Base-by-base conservation (phyloP, 768 basidiomycete species). In the Tylopilus balloui region DNA sequence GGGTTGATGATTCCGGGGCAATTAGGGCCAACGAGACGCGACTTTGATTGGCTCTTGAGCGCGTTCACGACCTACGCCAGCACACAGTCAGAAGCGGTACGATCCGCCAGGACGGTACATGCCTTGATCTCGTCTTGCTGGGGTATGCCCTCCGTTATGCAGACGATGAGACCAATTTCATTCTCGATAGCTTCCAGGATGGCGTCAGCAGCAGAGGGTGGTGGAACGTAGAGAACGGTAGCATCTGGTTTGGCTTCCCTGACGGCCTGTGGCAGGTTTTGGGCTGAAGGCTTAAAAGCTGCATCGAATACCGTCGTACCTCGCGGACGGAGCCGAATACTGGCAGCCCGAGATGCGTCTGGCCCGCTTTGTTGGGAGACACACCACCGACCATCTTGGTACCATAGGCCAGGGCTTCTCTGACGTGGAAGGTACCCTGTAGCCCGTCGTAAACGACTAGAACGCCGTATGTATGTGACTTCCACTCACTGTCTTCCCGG, bases 181-280 rank as follows among this genome's bases (percentile, higher is more conserved):
- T 90, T 91, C 69, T 98, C 96, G 61, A 99, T 97, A 29, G 96
- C 96, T 70, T 99, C 96, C 47, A 99, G 84, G 68, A 99, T 97
- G 35, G 96, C 96, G 56, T 95, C 94, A 24, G 92, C 96, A 17
- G 95, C 95, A 42, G 78, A 78, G 4, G 94, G 91, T n/a, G 96
- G 96, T 5, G 96, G 96, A 13, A 99, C 96, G 68, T 98, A 99
- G 71, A 99, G 83, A 51, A 99, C 84, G 29, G 92, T 86, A 24
- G 96, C 96, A 62, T 98, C 95, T 11, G 96, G 96, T 54, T 82
- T 73, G 36, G 84, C 81, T 55, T 91, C 85, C 41, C 79, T 74
- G 53, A 94, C 92, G 36, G 96, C 95, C 92, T 96, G 62, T 29
- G 27, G 36, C 1, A 40, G 47, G 15, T 27, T 52, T n/a, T 44